Conservation (phyloP, 345 rosid species). For the Hibiscus trionum region DNA sequence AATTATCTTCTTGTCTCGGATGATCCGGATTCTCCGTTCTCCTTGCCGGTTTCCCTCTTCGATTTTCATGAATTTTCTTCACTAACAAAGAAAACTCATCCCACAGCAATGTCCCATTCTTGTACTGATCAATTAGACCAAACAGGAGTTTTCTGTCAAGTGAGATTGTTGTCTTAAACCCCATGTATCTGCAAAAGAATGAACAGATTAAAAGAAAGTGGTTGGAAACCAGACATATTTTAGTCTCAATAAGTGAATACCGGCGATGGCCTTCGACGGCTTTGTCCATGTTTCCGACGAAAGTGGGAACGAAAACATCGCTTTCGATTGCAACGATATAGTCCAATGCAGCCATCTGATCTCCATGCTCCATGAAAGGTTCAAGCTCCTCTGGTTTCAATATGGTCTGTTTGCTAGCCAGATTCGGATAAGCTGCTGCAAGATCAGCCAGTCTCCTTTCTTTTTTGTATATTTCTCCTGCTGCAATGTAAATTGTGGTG, state of each 20-base stretch:
- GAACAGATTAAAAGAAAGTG: neutral
- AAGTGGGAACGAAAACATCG: constrained; percentile 34
- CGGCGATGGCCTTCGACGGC: constrained; percentile 47
- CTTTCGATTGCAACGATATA: constrained; percentile 36
- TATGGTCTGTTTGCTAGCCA: constrained; percentile 37
- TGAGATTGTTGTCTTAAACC: constrained; percentile 26
- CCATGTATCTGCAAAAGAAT: constrained; percentile 22
- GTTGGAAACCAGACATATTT: neutral
- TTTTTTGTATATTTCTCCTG: constrained; percentile 83
- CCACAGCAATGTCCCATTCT: constrained; percentile 22
- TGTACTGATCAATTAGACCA: constrained; percentile 22
- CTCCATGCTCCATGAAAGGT: constrained; percentile 29
- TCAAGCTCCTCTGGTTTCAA: constrained; percentile 22
- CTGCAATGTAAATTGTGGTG: constrained; percentile 79
- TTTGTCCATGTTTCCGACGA: constrained; percentile 24
- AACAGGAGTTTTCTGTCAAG: constrained; percentile 29
- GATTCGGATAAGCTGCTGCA: constrained; percentile 51
- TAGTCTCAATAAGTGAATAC: constrained; percentile 4
- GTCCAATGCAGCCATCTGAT: constrained; percentile 45
- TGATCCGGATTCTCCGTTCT: constrained; percentile 22
- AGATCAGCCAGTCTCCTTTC: constrained; percentile 62
- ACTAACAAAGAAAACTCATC: constrained; percentile 25
- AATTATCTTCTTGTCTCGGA: constrained; percentile 30
- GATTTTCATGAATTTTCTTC: constrained; percentile 26
- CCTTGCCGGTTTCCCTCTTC: constrained; percentile 18